These are phyloP conservation scores for Fusarium anthophilum DNA, from an alignment of 2,329 filamentous ascomycete genomes.

Conservation along the genomic window DNA sequence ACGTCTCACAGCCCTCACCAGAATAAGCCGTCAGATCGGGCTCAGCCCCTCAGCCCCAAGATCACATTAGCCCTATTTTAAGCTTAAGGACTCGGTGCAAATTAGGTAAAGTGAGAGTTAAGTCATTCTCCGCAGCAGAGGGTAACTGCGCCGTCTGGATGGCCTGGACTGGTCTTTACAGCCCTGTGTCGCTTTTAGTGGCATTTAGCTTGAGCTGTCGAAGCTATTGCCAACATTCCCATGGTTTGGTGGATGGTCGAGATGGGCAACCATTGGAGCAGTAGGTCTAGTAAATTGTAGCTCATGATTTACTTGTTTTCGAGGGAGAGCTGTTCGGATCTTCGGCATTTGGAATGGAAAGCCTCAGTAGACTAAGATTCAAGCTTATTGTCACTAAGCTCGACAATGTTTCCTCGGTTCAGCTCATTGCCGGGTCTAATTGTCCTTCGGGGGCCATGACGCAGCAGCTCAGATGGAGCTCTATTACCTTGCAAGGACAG, in stretches of 20 bases:
- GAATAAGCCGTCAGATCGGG: slow-evolving; percentile 17
- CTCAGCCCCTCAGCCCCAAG: slow-evolving; percentile 21
- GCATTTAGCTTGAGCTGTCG: background rate
- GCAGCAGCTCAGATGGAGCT: background rate
- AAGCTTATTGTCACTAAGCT: background rate
- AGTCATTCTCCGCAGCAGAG: background rate
- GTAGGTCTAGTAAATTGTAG: background rate
- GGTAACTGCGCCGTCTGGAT: background rate
- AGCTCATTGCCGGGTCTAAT: background rate
- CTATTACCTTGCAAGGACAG: background rate
- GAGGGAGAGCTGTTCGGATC: background rate
- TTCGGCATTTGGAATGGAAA: background rate
- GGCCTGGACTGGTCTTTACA: background rate
- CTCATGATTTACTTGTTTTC: background rate
- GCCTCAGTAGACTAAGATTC: background rate
- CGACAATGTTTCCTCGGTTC: background rate
- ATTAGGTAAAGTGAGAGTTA: background rate
- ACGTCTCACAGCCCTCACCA: slow-evolving; percentile 9
- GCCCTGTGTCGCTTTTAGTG: background rate
- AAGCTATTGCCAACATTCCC: background rate
- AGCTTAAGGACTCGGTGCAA: slow-evolving; percentile 20
- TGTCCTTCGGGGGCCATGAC: background rate
- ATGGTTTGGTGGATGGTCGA: background rate
- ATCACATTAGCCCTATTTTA: slow-evolving; percentile 29
- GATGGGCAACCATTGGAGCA: background rate